phyloP scores from a whole-genome alignment of 805 yeast genomes.

The Barnettozyma sp. region DNA sequence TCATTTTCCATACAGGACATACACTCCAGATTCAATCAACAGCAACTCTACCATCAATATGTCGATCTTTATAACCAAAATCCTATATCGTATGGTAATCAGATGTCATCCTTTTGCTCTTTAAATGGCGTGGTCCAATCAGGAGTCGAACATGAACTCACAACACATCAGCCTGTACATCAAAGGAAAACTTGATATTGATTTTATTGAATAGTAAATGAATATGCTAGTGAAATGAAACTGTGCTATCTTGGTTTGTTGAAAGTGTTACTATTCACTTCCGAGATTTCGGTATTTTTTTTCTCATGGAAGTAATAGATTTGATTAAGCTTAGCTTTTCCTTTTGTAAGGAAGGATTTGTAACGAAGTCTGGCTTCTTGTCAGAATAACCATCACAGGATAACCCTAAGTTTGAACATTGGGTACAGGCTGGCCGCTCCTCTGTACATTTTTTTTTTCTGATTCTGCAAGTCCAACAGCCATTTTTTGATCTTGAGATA shows the following conservation, averaged over 20 bases:
- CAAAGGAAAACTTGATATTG: too few species aligned
- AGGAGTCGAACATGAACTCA: too few species aligned
- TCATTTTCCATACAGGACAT: too few species aligned
- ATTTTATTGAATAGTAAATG: too few species aligned
- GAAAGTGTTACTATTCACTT: too few species aligned
- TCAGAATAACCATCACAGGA: slow-evolving; percentile 50
- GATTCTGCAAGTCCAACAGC: slow-evolving; percentile 76
- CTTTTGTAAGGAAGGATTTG: slow-evolving; percentile 33
- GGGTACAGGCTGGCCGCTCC: slow-evolving; percentile 51
- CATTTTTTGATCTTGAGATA: slow-evolving; percentile 43
- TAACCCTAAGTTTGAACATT: slow-evolving; percentile 50
- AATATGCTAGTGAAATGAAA: too few species aligned
- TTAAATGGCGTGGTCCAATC: too few species aligned
- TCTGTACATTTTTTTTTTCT: slow-evolving; percentile 71
- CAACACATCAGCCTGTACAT: too few species aligned
- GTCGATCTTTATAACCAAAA: slow-evolving; percentile 3
- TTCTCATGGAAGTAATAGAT: slow-evolving; percentile 36
- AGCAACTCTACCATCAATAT: slow-evolving; percentile 6
- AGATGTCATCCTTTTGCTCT: too few species aligned
- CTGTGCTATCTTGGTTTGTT: too few species aligned
- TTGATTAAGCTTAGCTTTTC: slow-evolving; percentile 46
- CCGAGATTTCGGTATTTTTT: slow-evolving; percentile 28
- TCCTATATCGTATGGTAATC: slow-evolving; percentile 1
- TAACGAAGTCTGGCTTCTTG: slow-evolving; percentile 50
- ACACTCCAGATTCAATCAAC: too few species aligned